Evolutionary conservation across 2,329 filamentous ascomycete species (phyloP), one percentile per base, ranked within the genome.

Genomic region (Hypoxylon sp.): DNA sequence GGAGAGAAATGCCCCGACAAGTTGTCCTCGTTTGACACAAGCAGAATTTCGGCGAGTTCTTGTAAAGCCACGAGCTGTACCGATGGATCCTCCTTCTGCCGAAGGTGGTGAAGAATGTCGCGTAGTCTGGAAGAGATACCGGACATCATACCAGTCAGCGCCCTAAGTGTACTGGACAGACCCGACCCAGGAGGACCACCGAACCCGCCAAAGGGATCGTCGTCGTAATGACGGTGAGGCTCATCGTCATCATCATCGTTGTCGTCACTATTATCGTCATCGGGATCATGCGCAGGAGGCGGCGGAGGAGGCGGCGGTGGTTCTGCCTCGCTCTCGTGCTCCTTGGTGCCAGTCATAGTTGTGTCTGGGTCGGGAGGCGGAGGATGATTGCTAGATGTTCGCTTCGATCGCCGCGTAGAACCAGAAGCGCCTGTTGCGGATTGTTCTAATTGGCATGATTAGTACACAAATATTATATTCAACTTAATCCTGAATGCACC

Each of bases 11-110:
- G 93, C 3, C 96, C 96, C 1, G 95, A 93, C 10, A 99, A 86
- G 72, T 97, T 98, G 77, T 99, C 96, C 80, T 99, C 96, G 72
- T 96, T 98, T 10, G 95, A 97, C 38, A 99, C 93, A 30, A 99
- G 85, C 4, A 99, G 84, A 59, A 98, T 90, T 79, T 99, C 94
- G 0, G 95, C 97, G 5, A 99, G 85, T 73, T 98, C 95, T 79
- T 97, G 93, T 30, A 99, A 83, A 28, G 95, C 96, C 75, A 98
- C 94, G 72, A 97, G 85, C 82, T 99, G 97, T 41, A 96, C 82
- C 0, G 94, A 94, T 5, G 91, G 88, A 70, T 98, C 93, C 50
- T 95, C 93, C 77, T 94, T 95, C 74, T 92, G 90, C 71, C 91
- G 90, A 63, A 99, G 83, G 73, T 90, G 93, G 79, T 82, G 85